Conservation (phyloP, 768 basidiomycete genomes). For the Phlebiopsis gigantea region DNA sequence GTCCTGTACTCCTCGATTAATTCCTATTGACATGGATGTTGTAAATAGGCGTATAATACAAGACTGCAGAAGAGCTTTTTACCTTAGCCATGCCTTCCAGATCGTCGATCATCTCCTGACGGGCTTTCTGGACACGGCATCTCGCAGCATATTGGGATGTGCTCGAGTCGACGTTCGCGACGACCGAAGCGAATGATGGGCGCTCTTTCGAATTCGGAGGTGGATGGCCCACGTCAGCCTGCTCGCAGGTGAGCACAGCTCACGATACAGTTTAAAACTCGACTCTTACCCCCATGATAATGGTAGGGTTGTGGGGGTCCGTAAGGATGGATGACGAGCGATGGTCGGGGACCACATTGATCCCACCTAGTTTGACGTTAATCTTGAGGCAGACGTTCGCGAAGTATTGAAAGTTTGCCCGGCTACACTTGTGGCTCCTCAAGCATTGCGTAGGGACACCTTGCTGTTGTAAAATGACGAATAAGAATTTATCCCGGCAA, state of each 20-base stretch:
- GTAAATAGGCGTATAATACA: background rate
- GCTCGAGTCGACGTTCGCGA: slow-evolving; percentile 76
- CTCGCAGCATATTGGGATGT: slow-evolving; percentile 65
- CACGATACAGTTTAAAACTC: background rate
- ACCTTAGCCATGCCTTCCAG: slow-evolving; percentile 62
- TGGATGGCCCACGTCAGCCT: slow-evolving; percentile 82
- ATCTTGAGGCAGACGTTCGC: slow-evolving; percentile 79
- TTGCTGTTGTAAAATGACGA: slow-evolving; percentile 20
- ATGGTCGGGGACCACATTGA: slow-evolving; percentile 73
- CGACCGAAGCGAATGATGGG: slow-evolving; percentile 78
- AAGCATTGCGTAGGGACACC: slow-evolving; percentile 81
- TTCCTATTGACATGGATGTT: slow-evolving; percentile 32
- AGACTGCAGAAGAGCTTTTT: slow-evolving; percentile 3
- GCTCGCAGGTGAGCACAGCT: background rate
- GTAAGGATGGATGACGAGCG: slow-evolving; percentile 58
- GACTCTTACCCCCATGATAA: slow-evolving; percentile 67
- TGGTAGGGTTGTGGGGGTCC: slow-evolving; percentile 68
- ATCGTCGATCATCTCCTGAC: slow-evolving; percentile 75
- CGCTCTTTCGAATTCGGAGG: slow-evolving; percentile 72
- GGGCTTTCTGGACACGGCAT: slow-evolving; percentile 59
- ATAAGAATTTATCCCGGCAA: background rate
- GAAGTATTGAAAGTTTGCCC: slow-evolving; percentile 71
- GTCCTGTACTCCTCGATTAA: slow-evolving; percentile 51
- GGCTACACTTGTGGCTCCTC: slow-evolving; percentile 57
- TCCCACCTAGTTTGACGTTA: slow-evolving; percentile 81